A percentile compares a stretch with the other conserved stretches of the same genome.
Conservation (phyloP, 2,329 filamentous ascomycete species). For the Phaeomoniella chlamydospora region DNA sequence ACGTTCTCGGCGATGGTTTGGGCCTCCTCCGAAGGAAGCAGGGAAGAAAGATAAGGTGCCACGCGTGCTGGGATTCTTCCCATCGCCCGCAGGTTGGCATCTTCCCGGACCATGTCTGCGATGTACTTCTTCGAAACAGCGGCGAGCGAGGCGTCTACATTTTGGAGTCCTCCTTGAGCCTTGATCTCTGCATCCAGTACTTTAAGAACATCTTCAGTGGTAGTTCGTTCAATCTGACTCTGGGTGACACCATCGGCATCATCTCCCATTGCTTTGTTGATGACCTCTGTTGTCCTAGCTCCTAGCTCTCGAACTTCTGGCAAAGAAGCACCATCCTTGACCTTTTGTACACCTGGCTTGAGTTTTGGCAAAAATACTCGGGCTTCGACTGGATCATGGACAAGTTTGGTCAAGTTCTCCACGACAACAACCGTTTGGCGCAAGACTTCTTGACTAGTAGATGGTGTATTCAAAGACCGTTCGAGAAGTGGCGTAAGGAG, state of each 20-base stretch:
- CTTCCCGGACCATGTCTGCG: conserved; percentile 70
- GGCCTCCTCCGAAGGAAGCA: conserved; percentile 50
- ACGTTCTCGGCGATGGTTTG: conserved; percentile 57
- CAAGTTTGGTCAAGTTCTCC: conserved; percentile 95
- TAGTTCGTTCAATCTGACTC: conserved; percentile 47
- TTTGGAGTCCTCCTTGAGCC: conserved; percentile 48
- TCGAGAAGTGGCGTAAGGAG: conserved; percentile 90
- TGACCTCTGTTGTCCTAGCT: conserved; percentile 65
- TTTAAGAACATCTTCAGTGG: conserved; percentile 57
- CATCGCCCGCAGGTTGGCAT: conserved; percentile 70
- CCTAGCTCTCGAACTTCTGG: conserved; percentile 91
- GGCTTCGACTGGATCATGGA: conserved; percentile 90
- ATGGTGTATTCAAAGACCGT: conserved; percentile 80
- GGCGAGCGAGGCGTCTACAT: conserved; percentile 48
- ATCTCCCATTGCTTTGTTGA: conserved; percentile 80
- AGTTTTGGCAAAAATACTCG: conserved; percentile 90
- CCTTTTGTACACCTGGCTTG: conserved; percentile 80
- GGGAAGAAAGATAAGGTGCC: conserved; percentile 57
- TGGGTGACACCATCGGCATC: conserved; percentile 46
- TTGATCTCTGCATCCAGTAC: conserved; percentile 64
- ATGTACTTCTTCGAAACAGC: conserved; percentile 59
- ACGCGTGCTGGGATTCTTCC: conserved; percentile 56
- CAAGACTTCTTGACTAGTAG: conserved; percentile 83
- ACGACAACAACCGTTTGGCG: conserved; percentile 93
- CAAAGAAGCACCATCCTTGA: conserved; percentile 75